Evolutionary conservation across 768 basidiomycete genomes (phyloP).

Genomic region (Calocybe indica): DNA sequence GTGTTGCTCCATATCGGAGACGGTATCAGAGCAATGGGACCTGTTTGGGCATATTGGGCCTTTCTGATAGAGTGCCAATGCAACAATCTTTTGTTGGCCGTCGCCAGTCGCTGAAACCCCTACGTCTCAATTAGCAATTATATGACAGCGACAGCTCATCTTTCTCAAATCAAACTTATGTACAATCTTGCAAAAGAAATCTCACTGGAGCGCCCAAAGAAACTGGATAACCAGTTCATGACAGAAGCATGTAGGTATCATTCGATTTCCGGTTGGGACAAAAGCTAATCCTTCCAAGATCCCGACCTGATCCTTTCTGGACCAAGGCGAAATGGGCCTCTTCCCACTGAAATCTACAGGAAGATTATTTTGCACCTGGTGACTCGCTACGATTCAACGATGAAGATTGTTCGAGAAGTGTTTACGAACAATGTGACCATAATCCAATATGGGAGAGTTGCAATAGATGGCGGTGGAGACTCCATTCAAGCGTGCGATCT

Average conservation of each 20-base stretch:
- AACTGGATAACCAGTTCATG: too few species aligned
- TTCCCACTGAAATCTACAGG: too few species aligned
- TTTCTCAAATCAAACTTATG: slow-evolving; percentile 11
- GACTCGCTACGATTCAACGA: too few species aligned
- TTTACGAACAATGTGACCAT: neutral
- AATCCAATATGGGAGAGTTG: neutral
- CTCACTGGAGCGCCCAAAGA: too few species aligned
- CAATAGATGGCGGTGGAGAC: neutral
- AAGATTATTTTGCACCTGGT: too few species aligned
- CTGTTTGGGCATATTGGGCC: slow-evolving; percentile 32
- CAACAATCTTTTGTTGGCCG: slow-evolving; percentile 16
- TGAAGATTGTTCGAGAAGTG: too few species aligned
- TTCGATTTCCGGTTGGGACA: too few species aligned
- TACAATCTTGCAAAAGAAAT: slow-evolving; percentile 4
- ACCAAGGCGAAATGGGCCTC: too few species aligned
- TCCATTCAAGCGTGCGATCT: neutral
- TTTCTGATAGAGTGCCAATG: slow-evolving; percentile 34
- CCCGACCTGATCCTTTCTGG: too few species aligned
- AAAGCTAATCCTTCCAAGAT: too few species aligned
- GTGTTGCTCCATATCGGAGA: slow-evolving; percentile 29
- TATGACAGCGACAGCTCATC: slow-evolving; percentile 10
- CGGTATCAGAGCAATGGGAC: slow-evolving; percentile 24
- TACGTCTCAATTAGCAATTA: slow-evolving; percentile 9
- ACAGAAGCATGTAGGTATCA: too few species aligned
- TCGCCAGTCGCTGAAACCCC: slow-evolving; percentile 20